Evolutionary conservation across 805 yeast genomes (phyloP).

Genomic region (Spathaspora hagerdaliae): DNA sequence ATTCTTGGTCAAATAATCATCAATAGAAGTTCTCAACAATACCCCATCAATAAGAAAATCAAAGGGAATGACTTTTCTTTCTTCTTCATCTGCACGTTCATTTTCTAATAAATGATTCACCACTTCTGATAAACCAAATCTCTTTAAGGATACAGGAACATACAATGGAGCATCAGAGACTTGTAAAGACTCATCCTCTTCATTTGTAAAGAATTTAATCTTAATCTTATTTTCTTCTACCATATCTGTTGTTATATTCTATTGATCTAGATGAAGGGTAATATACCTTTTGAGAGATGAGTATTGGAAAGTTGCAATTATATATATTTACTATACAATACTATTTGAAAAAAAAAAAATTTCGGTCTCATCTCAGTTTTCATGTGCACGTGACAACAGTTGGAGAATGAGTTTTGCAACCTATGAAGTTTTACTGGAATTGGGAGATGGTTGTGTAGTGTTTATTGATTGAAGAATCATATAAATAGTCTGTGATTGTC

Average conservation of each 20-base stretch:
- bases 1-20: conserved; percentile 69
- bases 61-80: conserved; percentile 71
- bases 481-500: no score
- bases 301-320: no score
- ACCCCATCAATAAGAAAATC: conserved; percentile 89
- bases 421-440: no score
- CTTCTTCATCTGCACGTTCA: conserved; percentile 40
- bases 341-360: no score
- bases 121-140: conserved; percentile 92
- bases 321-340: no score
- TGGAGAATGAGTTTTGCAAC: no score
- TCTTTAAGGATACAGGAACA: conserved; percentile 81
- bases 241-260: conserved; percentile 10
- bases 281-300: no score
- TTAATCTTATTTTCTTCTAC: conserved; percentile 58
- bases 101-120: conserved; percentile 78
- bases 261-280: no score
- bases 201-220: conserved; percentile 82
- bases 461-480: no score
- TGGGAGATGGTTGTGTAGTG: no score
- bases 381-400: no score
- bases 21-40: conserved; percentile 70
- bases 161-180: conserved; percentile 75
- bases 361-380: no score
- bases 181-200: conserved; percentile 66